A percentile compares a stretch with the other conserved stretches of the same genome.
Conservation (phyloP, 257 asterid species). For the Anisodus tanguticus region DNA sequence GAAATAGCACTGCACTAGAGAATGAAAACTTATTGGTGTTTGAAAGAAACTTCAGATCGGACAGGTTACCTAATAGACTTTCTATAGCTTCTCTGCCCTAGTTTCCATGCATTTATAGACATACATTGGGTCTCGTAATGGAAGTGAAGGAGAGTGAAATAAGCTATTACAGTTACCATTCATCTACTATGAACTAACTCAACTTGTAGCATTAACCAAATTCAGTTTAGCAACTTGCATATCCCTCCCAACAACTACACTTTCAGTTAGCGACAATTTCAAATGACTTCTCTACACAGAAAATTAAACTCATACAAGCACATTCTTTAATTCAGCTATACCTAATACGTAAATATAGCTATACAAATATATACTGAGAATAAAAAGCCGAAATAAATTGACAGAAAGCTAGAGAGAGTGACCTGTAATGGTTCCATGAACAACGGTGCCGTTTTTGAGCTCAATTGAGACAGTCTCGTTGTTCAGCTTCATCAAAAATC, state of each 20-base stretch:
- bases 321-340: neutral
- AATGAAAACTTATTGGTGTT: neutral
- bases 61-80: neutral
- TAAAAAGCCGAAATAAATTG: neutral
- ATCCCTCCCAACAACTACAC: neutral
- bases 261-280: neutral
- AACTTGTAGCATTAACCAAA: neutral
- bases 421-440: slow-evolving; percentile 55
- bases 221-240: neutral
- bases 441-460: slow-evolving; percentile 51
- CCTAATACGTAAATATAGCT: neutral
- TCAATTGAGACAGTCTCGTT: slow-evolving; percentile 57
- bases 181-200: neutral
- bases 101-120: neutral
- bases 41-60: neutral
- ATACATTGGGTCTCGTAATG: neutral
- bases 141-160: neutral
- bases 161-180: neutral
- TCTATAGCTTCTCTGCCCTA: neutral
- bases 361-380: neutral
- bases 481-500: slow-evolving; percentile 54
- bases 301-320: neutral
- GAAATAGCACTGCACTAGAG: neutral
- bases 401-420: neutral
- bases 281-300: neutral